Evolutionary conservation across 768 basidiomycete species (phyloP), one percentile per base, ranked within the genome.

Genomic region (Leucocoprinus sp.): DNA sequence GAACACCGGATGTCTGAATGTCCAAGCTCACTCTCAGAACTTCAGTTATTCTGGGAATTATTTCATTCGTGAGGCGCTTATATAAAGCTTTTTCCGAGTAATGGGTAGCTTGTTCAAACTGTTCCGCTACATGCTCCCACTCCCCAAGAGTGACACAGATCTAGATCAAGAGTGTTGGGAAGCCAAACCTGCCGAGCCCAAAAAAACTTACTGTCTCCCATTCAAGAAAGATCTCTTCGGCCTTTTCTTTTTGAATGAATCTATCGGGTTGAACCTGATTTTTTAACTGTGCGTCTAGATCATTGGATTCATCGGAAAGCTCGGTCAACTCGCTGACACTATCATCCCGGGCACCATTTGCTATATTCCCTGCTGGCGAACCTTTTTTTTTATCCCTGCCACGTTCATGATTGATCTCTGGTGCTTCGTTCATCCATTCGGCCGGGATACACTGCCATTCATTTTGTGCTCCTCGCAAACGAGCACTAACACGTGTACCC

Each of bases 401-500:
- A 23, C 34, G 21, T 14, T 28, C 15, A 4, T 5, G 26, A 8
- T 18, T 24, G n/a, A 12, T 14, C 7, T 38, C 52, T 3, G 27
- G 31, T 2, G 38, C 49, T 36, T 58, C 58, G 31, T 70, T 57
- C 48, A 83, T 55, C 87, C 86, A 90, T 55, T 86, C 86, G 7
- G 80, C 73, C 0, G 88, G 89, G 19, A 91, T 73, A 45, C 75
- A 69, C 61, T 91, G 84, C 89, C 87, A 91, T 53, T 77, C 82
- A 2, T 79, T 70, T 34, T 63, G 59, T 2, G 64, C 47, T 12
- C 79, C 80, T 35, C 83, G 68, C 49, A 89, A 59, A 33, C 87
- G 71, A 1, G 79, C 73, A 55, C 86, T 90, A 2, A 76, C 57
- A 21, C 85, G 68, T 3, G 81, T 82, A 2, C 86, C 84, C 21